Evolutionary conservation across 768 basidiomycete genomes (phyloP), one percentile per base, ranked within the genome.

Genomic region (Tricholoma terreum): DNA sequence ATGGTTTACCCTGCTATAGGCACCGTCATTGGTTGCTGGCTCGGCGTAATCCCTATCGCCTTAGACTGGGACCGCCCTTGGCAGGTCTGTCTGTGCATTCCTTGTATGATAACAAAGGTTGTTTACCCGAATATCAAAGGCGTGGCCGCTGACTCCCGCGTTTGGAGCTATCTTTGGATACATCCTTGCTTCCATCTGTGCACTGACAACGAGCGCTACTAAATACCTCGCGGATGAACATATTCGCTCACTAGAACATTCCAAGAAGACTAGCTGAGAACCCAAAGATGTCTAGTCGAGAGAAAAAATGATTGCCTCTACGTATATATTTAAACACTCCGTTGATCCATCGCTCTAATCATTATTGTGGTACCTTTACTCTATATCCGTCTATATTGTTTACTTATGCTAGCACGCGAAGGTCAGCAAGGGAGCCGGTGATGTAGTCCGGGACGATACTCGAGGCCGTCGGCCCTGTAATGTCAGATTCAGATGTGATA

Each of bases 31-130:
- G 96, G 95, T 5, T 78, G 82, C 43, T 97, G 94, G 95, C 34
- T 81, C 12, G 94, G 94, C 14, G 84, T 82, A 9, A 77, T 95
- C 46, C 91, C 93, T 2, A 87, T 94, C 46, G 90, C 92, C 0
- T 83, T 98, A 15, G 96, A 98, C 72, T 98, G 96, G 96, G 94
- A 94, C 67, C 82, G 93, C 35, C 92, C 95, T 6, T 98, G 95
- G 95, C 96, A 98, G 88, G 94, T 91, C 53, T 56, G 83, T 73
- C 34, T 38, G 31, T 49, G 30, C 30, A 38, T 24, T 40, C 49
- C 22, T 38, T 59, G n/a, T 58, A 54, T 52, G 34, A 49, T 58
- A 24, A 30, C 15, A 3, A 30, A 49, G 27, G 46, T 17, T 49
- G 24, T 14, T 31, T 30, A 31, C 46, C 30, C 27, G 30, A 31